Conservation (phyloP, 75 land plant genomes). For the Picea glauca region DNA sequence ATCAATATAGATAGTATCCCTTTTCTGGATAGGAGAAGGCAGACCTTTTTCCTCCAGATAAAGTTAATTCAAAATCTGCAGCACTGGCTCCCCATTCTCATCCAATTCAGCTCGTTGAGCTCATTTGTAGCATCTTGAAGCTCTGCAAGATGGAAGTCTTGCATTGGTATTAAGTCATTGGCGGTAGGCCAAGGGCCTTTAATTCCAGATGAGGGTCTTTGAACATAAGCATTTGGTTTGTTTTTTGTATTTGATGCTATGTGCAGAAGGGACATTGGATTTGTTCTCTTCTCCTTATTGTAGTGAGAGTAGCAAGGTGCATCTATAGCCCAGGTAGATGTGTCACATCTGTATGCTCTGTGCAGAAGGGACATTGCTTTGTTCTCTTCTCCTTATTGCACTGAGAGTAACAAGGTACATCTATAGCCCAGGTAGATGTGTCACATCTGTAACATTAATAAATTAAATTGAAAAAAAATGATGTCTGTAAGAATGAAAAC, state of each 20-base stretch:
- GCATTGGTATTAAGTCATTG: slow-evolving; percentile 10
- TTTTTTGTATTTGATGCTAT: slow-evolving; percentile 14
- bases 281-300: neutral
- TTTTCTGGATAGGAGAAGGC: slow-evolving; percentile 11
- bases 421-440: too few species aligned
- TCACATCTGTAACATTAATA: too few species aligned
- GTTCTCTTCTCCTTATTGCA: too few species aligned
- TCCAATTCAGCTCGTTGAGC: slow-evolving; percentile 72
- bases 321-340: too few species aligned
- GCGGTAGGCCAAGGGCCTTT: slow-evolving; percentile 18
- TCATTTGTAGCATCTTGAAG: slow-evolving; percentile 73
- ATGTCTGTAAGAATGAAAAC: too few species aligned
- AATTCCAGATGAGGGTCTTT: slow-evolving; percentile 5
- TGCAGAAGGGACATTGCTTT: too few species aligned
- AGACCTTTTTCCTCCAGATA: slow-evolving; percentile 26
- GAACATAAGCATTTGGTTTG: slow-evolving; percentile 10
- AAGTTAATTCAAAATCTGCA: slow-evolving; percentile 52
- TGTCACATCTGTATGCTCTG: too few species aligned
- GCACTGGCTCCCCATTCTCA: slow-evolving; percentile 52
- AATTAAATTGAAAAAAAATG: too few species aligned
- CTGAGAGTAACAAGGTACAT: too few species aligned
- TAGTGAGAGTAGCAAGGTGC: too few species aligned
- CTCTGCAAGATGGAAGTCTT: slow-evolving; percentile 57
- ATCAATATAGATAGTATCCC: slow-evolving; percentile 14
- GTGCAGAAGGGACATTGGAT: slow-evolving; percentile 20